Evolutionary conservation across 768 basidiomycete species (phyloP).

Genomic region (Tylopilus subfusipes): DNA sequence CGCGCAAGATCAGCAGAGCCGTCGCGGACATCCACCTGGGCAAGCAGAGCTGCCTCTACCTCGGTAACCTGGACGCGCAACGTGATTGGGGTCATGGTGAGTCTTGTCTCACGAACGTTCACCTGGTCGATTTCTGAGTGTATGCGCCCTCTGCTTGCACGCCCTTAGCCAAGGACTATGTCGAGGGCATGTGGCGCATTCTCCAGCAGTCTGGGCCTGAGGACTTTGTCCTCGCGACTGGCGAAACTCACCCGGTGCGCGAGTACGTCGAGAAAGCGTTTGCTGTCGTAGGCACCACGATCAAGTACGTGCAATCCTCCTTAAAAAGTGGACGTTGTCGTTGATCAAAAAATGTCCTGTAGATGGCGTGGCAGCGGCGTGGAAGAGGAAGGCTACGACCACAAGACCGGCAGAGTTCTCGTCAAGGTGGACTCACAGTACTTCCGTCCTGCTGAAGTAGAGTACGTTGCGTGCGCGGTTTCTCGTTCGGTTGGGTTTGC

Average conservation of each 20-base stretch:
- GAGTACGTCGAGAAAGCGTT: constrained; percentile 93
- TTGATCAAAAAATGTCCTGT: constrained; percentile 4
- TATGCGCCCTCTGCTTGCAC: neutral
- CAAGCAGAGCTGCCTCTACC: constrained; percentile 86
- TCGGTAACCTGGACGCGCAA: constrained; percentile 91
- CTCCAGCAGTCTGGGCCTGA: constrained; percentile 80
- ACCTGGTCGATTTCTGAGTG: constrained; percentile 2
- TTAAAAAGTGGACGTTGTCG: neutral
- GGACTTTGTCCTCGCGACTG: constrained; percentile 94
- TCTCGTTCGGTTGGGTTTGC: neutral
- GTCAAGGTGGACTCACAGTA: constrained; percentile 86
- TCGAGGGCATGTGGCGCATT: constrained; percentile 98
- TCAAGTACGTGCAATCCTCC: constrained; percentile 46
- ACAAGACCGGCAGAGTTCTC: constrained; percentile 62
- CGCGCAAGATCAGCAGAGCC: constrained; percentile 89
- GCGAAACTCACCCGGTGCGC: constrained; percentile 92
- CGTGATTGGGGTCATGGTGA: constrained; percentile 97
- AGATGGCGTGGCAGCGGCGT: constrained; percentile 81
- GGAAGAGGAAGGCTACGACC: constrained; percentile 73
- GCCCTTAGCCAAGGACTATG: constrained; percentile 72
- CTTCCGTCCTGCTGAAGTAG: constrained; percentile 95
- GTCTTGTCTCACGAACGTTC: constrained; percentile 18
- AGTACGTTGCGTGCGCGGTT: constrained; percentile 48
- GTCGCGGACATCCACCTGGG: constrained; percentile 89
- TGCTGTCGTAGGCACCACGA: constrained; percentile 55